Base-by-base conservation (phyloP, 1,139 yeast species). In the Blastobotrys arbuscula region DNA sequence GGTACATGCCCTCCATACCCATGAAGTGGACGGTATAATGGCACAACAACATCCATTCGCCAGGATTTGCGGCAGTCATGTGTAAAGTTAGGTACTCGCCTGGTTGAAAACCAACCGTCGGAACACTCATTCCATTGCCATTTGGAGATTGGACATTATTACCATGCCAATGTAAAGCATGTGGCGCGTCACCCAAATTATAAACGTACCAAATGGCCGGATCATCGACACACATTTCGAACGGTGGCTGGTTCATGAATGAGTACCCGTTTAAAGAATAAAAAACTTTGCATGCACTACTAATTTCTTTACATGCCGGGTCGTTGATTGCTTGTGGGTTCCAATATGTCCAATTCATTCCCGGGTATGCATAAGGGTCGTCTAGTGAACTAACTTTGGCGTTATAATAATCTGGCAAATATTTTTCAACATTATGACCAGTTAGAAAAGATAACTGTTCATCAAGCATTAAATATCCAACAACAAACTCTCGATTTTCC, bases 141-240 rank as follows among this genome's bases (percentile, higher is more conserved):
- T 6, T 2, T 12, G 36, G 39, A 4, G 12, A 8, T 5, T 13
- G 15, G 16, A 44, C 43, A 19, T 38, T 38, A 23, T 44, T 44
- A 13, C 47, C 47, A 20, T 44, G 47, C 42, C 42, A 44, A 24
- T 44, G 47, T 23, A 38, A 37, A 8, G 47, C 13, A 23, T 44
- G 47, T 8, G 47, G 47, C 3, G 47, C 47, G 16, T 44, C 47
- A 6, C 47, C 47, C 38, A 44, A 16, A 31, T 44, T 44, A 38
- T 44, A 44, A 12, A 44, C 39, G 24, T 44, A 44, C 47, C 47
- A 44, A 23, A 44, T 44, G 12, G 24, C 47, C 8, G 36, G 42
- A 44, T 44, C 47, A 31, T 39, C 47, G 5, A 44, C 42, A 28
- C 47, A 44, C 37, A 31, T 44, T 30, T 44, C 47, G 19, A 44